Conservation (phyloP, 345 rosid species). For the Raphanus sativus region DNA sequence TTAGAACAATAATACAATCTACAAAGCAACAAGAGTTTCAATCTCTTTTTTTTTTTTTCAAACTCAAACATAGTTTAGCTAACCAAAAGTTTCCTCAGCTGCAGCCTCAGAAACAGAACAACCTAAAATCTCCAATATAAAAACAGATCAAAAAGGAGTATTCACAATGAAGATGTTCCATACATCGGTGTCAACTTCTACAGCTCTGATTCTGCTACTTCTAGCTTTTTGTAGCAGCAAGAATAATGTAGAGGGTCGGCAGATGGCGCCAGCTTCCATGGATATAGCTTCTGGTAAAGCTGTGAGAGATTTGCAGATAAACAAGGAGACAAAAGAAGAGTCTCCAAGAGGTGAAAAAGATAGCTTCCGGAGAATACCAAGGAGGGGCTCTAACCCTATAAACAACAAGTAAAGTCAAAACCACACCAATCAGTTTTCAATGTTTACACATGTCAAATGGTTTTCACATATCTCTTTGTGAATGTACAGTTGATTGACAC, state of each 20-base stretch:
- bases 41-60: background rate
- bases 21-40: constrained; percentile 5
- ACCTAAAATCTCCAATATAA: constrained; percentile 13
- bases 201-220: background rate
- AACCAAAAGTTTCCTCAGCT: background rate
- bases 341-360: background rate
- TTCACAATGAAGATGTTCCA: constrained; percentile 50
- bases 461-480: background rate
- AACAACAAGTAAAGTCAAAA: background rate
- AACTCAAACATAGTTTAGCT: background rate
- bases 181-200: constrained; percentile 29
- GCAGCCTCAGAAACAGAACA: constrained; percentile 18
- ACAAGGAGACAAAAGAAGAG: background rate
- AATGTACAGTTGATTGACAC: background rate
- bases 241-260: background rate
- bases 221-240: background rate
- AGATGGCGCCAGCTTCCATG: background rate
- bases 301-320: background rate
- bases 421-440: background rate
- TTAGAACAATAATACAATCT: constrained; percentile 16
- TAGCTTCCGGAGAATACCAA: background rate
- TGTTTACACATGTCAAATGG: background rate
- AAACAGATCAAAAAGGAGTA: constrained; percentile 22
- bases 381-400: background rate
- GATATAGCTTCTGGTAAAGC: background rate